Conservation (phyloP, 371 early-diverging fungal species). For the Mortierella sp. region DNA sequence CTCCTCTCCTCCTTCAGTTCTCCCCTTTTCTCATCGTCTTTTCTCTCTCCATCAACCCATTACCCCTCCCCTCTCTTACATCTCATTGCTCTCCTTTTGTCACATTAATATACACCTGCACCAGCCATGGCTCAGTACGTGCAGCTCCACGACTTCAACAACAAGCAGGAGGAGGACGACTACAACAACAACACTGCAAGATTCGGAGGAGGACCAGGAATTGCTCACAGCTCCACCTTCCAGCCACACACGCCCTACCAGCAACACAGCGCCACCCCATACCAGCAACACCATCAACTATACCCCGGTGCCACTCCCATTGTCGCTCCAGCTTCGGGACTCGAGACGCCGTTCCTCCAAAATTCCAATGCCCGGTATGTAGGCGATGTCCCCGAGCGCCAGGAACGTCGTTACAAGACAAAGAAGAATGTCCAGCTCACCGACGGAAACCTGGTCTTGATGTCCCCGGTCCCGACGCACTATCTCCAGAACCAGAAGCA, state of each 20-base stretch:
- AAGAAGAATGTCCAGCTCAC: conserved; percentile 60
- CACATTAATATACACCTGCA: not conserved
- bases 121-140: conserved; percentile 49
- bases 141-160: conserved; percentile 44
- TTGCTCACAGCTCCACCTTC: not conserved
- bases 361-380: conserved; percentile 60
- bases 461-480: conserved; percentile 66
- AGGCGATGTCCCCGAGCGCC: conserved; percentile 64
- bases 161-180: not conserved
- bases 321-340: conserved; percentile 5
- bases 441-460: conserved; percentile 66
- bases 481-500: conserved; percentile 58
- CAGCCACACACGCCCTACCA: not conserved
- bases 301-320: not conserved
- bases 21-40: not conserved
- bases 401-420: conserved; percentile 67
- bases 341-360: conserved; percentile 39
- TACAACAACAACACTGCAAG: conserved; percentile 3
- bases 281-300: conserved; percentile 8
- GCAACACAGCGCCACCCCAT: not conserved
- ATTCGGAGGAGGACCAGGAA: not conserved
- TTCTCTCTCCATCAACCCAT: not conserved
- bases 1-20: not conserved
- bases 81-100: not conserved
- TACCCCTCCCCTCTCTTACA: not conserved